A percentile compares a stretch with the other conserved stretches of the same genome.
Conservation (phyloP, 768 basidiomycete species). For the Hydnomerulius pinastri region DNA sequence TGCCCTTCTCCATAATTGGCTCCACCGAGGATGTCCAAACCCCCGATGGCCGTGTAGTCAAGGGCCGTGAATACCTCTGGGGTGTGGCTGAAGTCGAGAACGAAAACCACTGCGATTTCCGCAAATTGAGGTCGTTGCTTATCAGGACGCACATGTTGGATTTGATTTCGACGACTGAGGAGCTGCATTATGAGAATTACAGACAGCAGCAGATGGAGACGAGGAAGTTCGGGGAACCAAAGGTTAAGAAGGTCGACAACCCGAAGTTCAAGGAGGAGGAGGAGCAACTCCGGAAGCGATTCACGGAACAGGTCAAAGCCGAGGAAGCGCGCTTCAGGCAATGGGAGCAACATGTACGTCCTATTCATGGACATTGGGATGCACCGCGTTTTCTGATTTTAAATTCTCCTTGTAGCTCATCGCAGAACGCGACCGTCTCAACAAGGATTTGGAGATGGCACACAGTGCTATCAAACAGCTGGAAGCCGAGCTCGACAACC, state of each 20-base stretch:
- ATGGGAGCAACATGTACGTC: constrained; percentile 95
- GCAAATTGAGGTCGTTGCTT: constrained; percentile 91
- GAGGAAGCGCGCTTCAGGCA: constrained; percentile 98
- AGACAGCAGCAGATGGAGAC: constrained; percentile 99
- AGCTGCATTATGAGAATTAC: constrained; percentile 97
- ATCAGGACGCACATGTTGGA: constrained; percentile 99
- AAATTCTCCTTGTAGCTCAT: constrained; percentile 68
- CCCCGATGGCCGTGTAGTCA: constrained; percentile 87
- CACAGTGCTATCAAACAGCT: constrained; percentile 90
- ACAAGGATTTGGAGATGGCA: constrained; percentile 95
- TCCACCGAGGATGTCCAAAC: constrained; percentile 94
- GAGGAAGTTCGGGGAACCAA: constrained; percentile 97
- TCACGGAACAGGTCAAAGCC: constrained; percentile 99
- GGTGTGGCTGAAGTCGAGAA: constrained; percentile 99
- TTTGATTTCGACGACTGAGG: constrained; percentile 94
- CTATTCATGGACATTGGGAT: fast-evolving
- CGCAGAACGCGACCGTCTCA: constrained; percentile 96
- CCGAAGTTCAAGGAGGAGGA: constrained; percentile 99
- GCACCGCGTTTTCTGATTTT: constrained; percentile 19
- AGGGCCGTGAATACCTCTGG: constrained; percentile 98
- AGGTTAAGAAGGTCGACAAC: constrained; percentile 98
- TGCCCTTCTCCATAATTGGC: constrained; percentile 99
- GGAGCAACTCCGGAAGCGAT: constrained; percentile 92
- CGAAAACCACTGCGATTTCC: constrained; percentile 99
- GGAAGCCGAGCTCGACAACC: constrained; percentile 87